These are phyloP conservation scores for Aspergillus fructus DNA, from an alignment of 2,329 filamentous ascomycete species.

Conservation along the genomic window DNA sequence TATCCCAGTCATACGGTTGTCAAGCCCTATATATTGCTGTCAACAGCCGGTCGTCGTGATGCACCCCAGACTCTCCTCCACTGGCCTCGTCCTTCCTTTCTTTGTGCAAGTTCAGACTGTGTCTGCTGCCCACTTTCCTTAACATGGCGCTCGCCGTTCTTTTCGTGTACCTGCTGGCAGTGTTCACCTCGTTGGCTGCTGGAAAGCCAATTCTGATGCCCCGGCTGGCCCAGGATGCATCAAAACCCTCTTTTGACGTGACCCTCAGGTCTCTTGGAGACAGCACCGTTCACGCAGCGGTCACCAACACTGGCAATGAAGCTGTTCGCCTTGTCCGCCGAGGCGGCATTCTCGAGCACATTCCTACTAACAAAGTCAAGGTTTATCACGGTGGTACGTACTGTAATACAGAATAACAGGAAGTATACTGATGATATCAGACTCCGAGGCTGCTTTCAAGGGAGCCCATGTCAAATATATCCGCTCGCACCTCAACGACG, in stretches of 20 bases:
- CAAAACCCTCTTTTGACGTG: conserved; percentile 11
- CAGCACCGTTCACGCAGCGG: conserved; percentile 9
- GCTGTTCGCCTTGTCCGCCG: conserved; percentile 11
- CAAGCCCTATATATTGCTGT: too few relatives aligned
- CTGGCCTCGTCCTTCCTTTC: too few relatives aligned
- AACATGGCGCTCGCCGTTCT: neutral
- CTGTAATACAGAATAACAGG: neutral
- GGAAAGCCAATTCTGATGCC: conserved; percentile 16
- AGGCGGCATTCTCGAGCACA: conserved; percentile 12
- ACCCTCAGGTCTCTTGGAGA: conserved; percentile 9
- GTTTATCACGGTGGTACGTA: conserved; percentile 9
- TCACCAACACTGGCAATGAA: conserved; percentile 11
- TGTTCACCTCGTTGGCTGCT: conserved; percentile 15
- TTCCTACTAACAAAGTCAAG: conserved; percentile 13
- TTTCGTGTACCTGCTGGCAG: conserved; percentile 8
- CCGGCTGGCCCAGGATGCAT: conserved; percentile 10
- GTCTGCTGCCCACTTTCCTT: too few relatives aligned
- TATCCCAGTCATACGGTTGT: too few relatives aligned
- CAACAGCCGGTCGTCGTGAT: too few relatives aligned
- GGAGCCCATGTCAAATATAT: neutral
- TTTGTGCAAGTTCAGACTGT: too few relatives aligned
- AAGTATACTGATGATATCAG: neutral
- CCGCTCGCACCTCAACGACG: conserved; percentile 5
- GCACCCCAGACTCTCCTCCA: too few relatives aligned
- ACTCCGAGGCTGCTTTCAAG: conserved; percentile 3